Base-by-base conservation (phyloP, 164 flowering plant species). In the Vitis rupestris region DNA sequence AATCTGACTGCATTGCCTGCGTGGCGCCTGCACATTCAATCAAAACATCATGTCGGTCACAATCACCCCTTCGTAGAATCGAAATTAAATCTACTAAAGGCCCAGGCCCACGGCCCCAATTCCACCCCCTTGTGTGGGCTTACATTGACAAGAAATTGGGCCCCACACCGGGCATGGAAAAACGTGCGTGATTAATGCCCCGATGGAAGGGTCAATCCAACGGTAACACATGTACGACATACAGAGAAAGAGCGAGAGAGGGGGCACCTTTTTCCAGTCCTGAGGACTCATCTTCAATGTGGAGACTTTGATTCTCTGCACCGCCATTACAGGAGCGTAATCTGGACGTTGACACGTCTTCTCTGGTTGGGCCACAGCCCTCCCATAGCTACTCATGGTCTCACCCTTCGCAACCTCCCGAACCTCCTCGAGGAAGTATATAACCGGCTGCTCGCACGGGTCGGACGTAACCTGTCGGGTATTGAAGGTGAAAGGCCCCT, bases 1-100 rank as follows among this genome's bases (percentile, higher is more conserved):
- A 1, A 87, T 77, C 56, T 87, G 88, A 19, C 90, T 84, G 77
- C 97, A 90, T 8, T 88, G 87, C 69, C 95, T 87, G 0, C 85
- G 78, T 1, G 84, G 84, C 47, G 79, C 88, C 93, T 87, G 86
- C 74, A 47, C 55, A 37, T 16, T 4, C 55, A 70, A 53, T 50
- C 66, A 64, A 27, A 27, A 61, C 17, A 51, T 19, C 49, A 56
- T 23, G 27, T 23, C 27, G 0, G 0, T 23, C 27, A 23, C 27
- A 23, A 23, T 23, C 27, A 23, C 2, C 27, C 2, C 27, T 23
- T 23, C 27, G 27, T 23, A 23, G 27, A 37, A 37, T 3, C 44
- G 6, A 37, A 37, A 6, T 37, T 37, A 37, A 6, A 37, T 37
- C 5, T 6, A 8, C 0, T 0, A 37, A 6, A 6, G 2, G 44